Evolutionary conservation across 129 eudicot species (phyloP).

Genomic region (Flaveria sonorensis): DNA sequence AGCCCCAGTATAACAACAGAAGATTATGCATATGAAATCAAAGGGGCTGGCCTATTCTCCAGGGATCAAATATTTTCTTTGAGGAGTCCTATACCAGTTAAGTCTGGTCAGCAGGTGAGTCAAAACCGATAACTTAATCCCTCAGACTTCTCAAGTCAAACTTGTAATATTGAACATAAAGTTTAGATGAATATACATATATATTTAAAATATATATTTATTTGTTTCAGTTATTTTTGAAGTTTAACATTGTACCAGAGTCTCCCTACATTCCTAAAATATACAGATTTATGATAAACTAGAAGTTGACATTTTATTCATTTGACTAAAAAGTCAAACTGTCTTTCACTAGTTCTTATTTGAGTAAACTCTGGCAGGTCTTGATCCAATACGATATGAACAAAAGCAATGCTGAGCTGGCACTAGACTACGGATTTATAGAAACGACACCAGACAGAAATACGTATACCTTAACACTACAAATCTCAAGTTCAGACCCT

Average conservation of each 20-base stretch:
- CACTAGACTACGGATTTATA: conserved; percentile 88
- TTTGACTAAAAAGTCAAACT: conserved; percentile 17
- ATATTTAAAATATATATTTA: neutral
- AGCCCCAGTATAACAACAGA: conserved; percentile 74
- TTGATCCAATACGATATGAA: conserved; percentile 83
- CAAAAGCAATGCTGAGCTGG: conserved; percentile 95
- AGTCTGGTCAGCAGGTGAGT: conserved; percentile 94
- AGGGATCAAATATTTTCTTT: conserved; percentile 87
- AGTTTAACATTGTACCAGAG: neutral
- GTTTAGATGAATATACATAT: neutral
- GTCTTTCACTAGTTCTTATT: neutral
- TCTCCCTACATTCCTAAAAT: neutral
- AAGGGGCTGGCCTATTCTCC: conserved; percentile 95
- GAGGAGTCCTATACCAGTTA: conserved; percentile 72
- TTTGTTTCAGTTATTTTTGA: neutral
- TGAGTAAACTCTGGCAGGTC: conserved; percentile 50
- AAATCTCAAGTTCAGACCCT: conserved; percentile 78
- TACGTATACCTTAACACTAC: conserved; percentile 78
- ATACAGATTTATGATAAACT: neutral
- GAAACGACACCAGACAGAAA: conserved; percentile 67
- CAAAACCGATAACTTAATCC: conserved; percentile 1
- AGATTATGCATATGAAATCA: conserved; percentile 79
- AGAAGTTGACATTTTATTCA: neutral
- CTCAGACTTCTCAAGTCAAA: conserved; percentile 23
- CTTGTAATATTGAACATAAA: neutral